phyloP scores from a whole-genome alignment of 2,329 filamentous ascomycete genomes.

The Drechslerella dactyloides region DNA sequence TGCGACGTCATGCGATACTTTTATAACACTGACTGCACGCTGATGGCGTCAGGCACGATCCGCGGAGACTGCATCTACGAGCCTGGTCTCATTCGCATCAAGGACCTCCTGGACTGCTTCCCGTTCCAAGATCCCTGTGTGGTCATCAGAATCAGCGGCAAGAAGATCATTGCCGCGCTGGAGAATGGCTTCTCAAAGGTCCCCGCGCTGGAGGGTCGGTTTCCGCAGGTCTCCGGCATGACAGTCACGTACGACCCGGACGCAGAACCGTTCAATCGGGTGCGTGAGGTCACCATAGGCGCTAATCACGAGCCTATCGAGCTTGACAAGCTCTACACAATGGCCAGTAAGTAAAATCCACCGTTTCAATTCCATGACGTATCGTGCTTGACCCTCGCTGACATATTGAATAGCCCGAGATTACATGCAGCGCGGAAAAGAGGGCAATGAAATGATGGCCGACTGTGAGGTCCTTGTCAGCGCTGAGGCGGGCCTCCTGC shows the following conservation, averaged over 20 bases:
- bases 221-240: constrained; percentile 14
- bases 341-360: constrained; percentile 66
- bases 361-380: neutral
- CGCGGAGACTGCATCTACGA: constrained; percentile 88
- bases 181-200: constrained; percentile 83
- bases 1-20: constrained; percentile 89
- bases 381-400: neutral
- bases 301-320: constrained; percentile 65
- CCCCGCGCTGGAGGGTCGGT: constrained; percentile 75
- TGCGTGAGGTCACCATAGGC: constrained; percentile 54
- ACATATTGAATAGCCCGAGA: constrained; percentile 61
- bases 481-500: constrained; percentile 85
- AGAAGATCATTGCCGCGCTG: constrained; percentile 76
- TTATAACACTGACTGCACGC: constrained; percentile 77
- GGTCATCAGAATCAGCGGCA: constrained; percentile 73
- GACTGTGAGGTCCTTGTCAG: constrained; percentile 79
- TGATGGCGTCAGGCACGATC: constrained; percentile 86
- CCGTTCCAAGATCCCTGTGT: constrained; percentile 91
- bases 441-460: constrained; percentile 80
- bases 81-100: constrained; percentile 75
- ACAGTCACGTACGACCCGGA: constrained; percentile 28
- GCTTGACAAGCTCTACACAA: constrained; percentile 68
- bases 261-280: constrained; percentile 52
- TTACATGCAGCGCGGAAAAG: constrained; percentile 88
- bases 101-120: constrained; percentile 86